Base-by-base conservation (phyloP, 2,329 filamentous ascomycete genomes). In the Curvularia verruculosa region DNA sequence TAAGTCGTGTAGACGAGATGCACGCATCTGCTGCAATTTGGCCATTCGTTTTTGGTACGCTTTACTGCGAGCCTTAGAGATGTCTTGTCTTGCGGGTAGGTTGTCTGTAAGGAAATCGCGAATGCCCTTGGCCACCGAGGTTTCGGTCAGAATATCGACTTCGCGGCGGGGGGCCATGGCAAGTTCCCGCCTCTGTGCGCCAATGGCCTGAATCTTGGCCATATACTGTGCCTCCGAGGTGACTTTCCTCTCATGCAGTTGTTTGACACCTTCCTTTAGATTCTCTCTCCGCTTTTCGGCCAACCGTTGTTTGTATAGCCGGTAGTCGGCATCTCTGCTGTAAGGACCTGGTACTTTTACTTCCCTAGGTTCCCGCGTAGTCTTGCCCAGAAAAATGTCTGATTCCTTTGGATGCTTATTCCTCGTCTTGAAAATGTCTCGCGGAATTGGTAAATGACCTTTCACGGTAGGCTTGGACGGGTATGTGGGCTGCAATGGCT, bases 381-480 rank as follows among this genome's bases (percentile, higher is more conserved):
- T 85, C 59, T 80, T 78, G 45, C 79, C 74, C 56, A 93, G 77
- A 78, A 92, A 93, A 31, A 80, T 77, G 31, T 81, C 73, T 9
- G 80, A 80, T 6, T 85, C 78, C 75, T 95, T 94, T 13, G 75
- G 61, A 29, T 61, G 65, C 56, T 53, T 46, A 43, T 61, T 71
- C 31, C 74, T 67, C 1, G 75, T 78, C 37, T 75, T 69, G 79
- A 98, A 97, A 64, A 98, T 79, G 54, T 91, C 84, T 61, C 93
- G 88, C 34, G 95, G 94, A 0, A 92, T 82, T 8, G 95, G 95
- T 0, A 99, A 84, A 55, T 88, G 86, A 66, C 95, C 95, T 75
- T 92, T 92, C 31, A 92, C 75, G 10, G 67, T 64, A 15, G 78
- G 79, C 57, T 80, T 80, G 49, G 75, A 70, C 3, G 80, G 77